Evolutionary conservation across 1,139 yeast genomes (phyloP).

Genomic region (Pichia sp.): DNA sequence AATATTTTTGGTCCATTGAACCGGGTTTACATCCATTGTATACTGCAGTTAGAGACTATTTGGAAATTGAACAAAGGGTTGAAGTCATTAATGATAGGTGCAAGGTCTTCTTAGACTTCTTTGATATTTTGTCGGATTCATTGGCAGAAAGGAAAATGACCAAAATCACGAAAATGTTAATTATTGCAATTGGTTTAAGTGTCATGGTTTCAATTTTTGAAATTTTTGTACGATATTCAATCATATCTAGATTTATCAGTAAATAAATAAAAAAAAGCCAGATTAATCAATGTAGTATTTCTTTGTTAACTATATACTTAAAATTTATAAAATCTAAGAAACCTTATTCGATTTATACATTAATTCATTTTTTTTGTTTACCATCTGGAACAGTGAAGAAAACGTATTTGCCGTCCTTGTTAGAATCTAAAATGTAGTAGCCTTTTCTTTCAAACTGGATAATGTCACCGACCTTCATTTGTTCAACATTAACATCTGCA

Average conservation of each 20-base stretch:
- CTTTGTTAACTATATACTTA: neutral
- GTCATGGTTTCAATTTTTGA: conserved; percentile 62
- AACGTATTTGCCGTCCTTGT: conserved; percentile 55
- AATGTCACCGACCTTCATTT: conserved; percentile 76
- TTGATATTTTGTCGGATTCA: conserved; percentile 88
- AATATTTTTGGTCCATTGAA: conserved; percentile 92
- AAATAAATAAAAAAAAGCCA: neutral
- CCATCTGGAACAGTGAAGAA: conserved; percentile 97
- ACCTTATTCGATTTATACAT: neutral
- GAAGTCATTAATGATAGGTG: conserved; percentile 90
- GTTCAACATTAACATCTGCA: conserved; percentile 74
- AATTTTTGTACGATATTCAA: conserved; percentile 49
- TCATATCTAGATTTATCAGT: conserved; percentile 29
- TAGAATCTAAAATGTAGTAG: conserved; percentile 77
- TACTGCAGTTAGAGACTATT: conserved; percentile 80
- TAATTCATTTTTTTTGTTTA: conserved; percentile 50
- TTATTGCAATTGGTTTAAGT: conserved; percentile 72
- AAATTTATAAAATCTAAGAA: neutral
- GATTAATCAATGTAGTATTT: neutral
- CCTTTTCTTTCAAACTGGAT: conserved; percentile 98
- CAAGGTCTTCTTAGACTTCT: conserved; percentile 86
- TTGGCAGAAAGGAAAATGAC: conserved; percentile 90
- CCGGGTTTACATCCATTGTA: conserved; percentile 93
- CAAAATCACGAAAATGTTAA: conserved; percentile 85
- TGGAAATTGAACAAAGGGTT: conserved; percentile 91